Percentiles rank a stretch among this genome's conserved stretches.
Conservation (phyloP, 202 grass and related monocot species). For the Tripidium arundinaceum region DNA sequence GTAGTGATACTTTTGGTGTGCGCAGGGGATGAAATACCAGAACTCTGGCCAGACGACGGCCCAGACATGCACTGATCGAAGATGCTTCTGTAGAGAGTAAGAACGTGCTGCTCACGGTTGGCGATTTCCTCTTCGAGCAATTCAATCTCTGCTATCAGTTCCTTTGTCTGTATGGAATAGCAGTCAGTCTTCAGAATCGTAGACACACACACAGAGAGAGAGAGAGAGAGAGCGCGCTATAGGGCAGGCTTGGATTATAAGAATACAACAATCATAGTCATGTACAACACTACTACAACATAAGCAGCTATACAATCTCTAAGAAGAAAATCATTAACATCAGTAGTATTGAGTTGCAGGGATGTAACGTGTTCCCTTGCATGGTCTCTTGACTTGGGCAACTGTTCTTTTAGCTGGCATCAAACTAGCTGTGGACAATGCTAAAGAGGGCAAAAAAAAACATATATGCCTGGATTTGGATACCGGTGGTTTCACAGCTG, state of each 20-base stretch:
- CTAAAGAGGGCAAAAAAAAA: neutral
- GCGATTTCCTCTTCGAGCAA: constrained; percentile 92
- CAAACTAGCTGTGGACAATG: neutral
- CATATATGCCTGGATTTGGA: neutral
- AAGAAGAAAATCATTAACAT: neutral
- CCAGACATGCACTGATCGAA: constrained; percentile 78
- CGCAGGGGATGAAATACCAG: constrained; percentile 72
- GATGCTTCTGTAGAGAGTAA: constrained; percentile 90
- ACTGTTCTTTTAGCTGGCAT: constrained; percentile 1
- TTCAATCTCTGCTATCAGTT: constrained; percentile 89
- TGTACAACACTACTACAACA: neutral
- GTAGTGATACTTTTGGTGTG: constrained; percentile 50
- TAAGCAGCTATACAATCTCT: neutral
- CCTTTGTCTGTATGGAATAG: constrained; percentile 56
- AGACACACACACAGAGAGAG: too few species aligned
- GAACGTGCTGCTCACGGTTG: constrained; percentile 83
- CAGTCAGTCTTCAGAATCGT: neutral
- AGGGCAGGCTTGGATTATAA: too few species aligned
- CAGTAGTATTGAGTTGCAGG: neutral
- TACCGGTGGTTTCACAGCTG: neutral
- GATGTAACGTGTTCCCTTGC: neutral
- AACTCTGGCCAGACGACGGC: constrained; percentile 72
- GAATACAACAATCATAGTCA: neutral
- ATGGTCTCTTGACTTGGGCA: neutral
- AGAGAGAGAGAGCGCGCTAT: too few species aligned